Percentiles rank a stretch among this genome's conserved stretches.
Conservation (phyloP, 2,329 filamentous ascomycete species). For the Calonectria henricotiae region DNA sequence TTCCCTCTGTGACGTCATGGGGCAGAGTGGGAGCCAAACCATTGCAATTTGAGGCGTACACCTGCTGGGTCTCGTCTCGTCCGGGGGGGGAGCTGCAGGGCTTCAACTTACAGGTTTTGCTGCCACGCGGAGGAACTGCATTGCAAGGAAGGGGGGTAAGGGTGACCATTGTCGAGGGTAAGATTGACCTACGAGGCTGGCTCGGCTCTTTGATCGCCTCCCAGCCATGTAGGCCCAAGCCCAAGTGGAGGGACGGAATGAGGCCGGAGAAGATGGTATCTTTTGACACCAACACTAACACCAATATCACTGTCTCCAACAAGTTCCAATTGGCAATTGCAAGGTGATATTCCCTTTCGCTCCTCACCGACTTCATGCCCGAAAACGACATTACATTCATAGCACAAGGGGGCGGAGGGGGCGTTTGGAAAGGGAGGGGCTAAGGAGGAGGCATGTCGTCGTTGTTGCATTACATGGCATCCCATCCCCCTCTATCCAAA, state of each 20-base stretch:
- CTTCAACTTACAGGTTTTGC: constrained; percentile 16
- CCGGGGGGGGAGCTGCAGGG: background rate
- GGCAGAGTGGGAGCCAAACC: background rate
- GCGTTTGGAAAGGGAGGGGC: constrained; percentile 5
- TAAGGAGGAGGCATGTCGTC: constrained; percentile 11
- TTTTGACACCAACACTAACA: background rate
- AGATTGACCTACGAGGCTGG: background rate
- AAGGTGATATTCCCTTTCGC: background rate
- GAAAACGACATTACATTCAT: background rate
- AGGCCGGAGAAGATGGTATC: constrained; percentile 6
- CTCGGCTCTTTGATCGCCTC: background rate
- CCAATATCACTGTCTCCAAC: background rate
- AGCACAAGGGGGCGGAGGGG: constrained; percentile 1
- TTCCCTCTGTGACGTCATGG: constrained; percentile 32
- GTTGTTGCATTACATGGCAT: constrained; percentile 20
- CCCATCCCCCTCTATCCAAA: constrained; percentile 16
- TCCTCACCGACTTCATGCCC: constrained; percentile 2
- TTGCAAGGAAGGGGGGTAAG: background rate
- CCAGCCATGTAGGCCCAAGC: background rate
- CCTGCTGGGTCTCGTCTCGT: background rate
- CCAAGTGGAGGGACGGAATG: constrained; percentile 10
- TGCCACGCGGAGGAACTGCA: background rate
- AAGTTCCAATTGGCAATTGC: constrained; percentile 19
- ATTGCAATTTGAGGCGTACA: constrained; percentile 10
- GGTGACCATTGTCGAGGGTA: background rate